Evolutionary conservation across 768 basidiomycete genomes (phyloP).

Genomic region (Solioccasus polychromus): DNA sequence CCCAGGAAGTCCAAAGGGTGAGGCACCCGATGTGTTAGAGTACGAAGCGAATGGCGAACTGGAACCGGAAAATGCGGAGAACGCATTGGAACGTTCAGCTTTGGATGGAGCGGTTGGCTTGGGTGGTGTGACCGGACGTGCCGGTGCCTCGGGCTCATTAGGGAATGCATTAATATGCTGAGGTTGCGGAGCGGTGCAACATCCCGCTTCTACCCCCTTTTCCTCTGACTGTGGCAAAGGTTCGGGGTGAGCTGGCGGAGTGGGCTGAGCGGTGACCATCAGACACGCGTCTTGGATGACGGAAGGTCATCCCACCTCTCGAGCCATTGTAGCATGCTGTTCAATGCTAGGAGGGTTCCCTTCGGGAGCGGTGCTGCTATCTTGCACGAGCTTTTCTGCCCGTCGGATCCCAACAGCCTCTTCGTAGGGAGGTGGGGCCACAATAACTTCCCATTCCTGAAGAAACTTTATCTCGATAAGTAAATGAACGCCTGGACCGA

Average conservation of each 20-base stretch:
- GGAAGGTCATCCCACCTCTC: constrained; percentile 14
- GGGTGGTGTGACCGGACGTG: constrained; percentile 12
- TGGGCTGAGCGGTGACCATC: constrained; percentile 14
- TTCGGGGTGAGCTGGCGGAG: not conserved
- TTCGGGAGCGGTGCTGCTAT: constrained; percentile 7
- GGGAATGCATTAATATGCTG: not conserved
- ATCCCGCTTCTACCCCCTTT: constrained; percentile 11
- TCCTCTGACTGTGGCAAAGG: constrained; percentile 3
- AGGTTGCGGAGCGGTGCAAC: constrained; percentile 11
- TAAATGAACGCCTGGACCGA: constrained; percentile 6
- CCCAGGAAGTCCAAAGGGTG: constrained; percentile 22
- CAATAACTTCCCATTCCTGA: constrained; percentile 34
- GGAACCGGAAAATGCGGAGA: constrained; percentile 38
- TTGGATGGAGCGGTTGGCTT: constrained; percentile 10
- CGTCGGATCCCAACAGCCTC: constrained; percentile 10
- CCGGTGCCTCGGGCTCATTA: constrained; percentile 11
- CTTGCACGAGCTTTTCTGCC: constrained; percentile 8
- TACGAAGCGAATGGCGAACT: constrained; percentile 35
- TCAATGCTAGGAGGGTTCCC: not conserved
- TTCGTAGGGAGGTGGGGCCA: constrained; percentile 31
- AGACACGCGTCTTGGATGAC: constrained; percentile 1
- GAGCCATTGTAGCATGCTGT: constrained; percentile 4
- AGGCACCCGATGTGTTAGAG: constrained; percentile 20
- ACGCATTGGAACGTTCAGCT: constrained; percentile 25
- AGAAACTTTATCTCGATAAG: constrained; percentile 21